Evolutionary conservation across 768 basidiomycete genomes (phyloP), one percentile per base, ranked within the genome.

Genomic region (Hericium rajendrae): DNA sequence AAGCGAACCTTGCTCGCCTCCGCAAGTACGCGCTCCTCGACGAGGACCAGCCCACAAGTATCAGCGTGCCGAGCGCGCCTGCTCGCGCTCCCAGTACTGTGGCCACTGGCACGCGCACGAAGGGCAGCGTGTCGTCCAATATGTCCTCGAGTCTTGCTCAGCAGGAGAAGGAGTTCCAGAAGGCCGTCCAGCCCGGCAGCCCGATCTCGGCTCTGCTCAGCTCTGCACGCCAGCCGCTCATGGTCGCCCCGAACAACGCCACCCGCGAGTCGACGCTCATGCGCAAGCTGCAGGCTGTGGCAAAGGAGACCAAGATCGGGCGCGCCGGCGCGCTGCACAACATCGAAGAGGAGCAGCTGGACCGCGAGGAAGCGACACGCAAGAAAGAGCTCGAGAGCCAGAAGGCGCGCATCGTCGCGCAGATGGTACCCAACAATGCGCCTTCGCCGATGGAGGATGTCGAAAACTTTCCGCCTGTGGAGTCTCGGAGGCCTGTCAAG

Each of bases 151-250:
- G 77, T 48, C 83, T 88, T 57, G 85, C 86, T 0, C 80, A 91
- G 64, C 90, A 92, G 67, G 97, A 99, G 79, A 86, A 87, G 69
- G 97, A 98, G 70, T 97, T 98, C 85, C 87, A 89, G 74, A 86
- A 88, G 65, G 97, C 94, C 1, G 91, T 98, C 1, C 91, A 94
- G 67, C 95, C 94, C 6, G 93, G 91, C 46, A 91, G 88, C 60
- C 97, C 97, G 0, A 94, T 99, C 59, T 90, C 91, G 28, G 91
- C 91, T 2, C 73, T 99, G 51, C 79, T 99, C 64, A 87, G 82
- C 63, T 93, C 91, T 2, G 94, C 94, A 6, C 79, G 87, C 57
- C 90, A 93, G 69, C 94, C 94, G 0, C 75, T 97, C 41, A 73
- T 95, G 52, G 87, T 93, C 18, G 78, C 75, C 20, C 74, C 70